Evolutionary conservation across 257 asterid species (phyloP).

Genomic region (Ligustrum vulgare): DNA sequence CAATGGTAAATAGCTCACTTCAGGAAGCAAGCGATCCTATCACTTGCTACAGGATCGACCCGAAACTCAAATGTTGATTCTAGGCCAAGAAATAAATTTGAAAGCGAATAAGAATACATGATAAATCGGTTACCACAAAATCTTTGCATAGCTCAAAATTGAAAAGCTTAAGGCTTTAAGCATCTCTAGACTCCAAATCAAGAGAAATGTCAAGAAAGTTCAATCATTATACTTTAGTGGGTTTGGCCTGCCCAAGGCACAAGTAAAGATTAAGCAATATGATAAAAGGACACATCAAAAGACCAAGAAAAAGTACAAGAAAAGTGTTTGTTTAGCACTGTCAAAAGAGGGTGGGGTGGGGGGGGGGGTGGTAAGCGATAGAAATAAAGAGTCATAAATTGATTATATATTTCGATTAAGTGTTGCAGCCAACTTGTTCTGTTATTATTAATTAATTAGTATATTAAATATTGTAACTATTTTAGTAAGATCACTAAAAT

Average conservation of each 20-base stretch:
- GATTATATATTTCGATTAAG: not conserved
- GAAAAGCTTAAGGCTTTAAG: not conserved
- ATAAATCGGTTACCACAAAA: not conserved
- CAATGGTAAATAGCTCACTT: too few species aligned
- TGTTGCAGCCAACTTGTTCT: not conserved
- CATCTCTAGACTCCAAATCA: not conserved
- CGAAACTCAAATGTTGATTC: too few species aligned
- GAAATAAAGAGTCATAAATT: not conserved
- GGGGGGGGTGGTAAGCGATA: too few species aligned
- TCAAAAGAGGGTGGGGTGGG: too few species aligned
- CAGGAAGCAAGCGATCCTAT: too few species aligned
- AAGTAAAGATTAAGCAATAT: constrained; percentile 36
- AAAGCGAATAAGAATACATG: not conserved
- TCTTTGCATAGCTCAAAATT: not conserved
- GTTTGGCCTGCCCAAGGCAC: constrained; percentile 16
- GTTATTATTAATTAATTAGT: not conserved
- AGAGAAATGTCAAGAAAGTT: constrained; percentile 18
- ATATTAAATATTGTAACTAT: too few species aligned
- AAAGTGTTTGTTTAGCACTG: not conserved
- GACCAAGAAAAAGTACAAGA: not conserved
- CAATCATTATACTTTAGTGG: constrained; percentile 20
- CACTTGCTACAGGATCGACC: too few species aligned
- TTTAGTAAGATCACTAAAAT: too few species aligned
- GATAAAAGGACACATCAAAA: constrained; percentile 21
- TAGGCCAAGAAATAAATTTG: too few species aligned